Conservation (phyloP, 2,329 filamentous ascomycete species). For the Monascus ruber region DNA sequence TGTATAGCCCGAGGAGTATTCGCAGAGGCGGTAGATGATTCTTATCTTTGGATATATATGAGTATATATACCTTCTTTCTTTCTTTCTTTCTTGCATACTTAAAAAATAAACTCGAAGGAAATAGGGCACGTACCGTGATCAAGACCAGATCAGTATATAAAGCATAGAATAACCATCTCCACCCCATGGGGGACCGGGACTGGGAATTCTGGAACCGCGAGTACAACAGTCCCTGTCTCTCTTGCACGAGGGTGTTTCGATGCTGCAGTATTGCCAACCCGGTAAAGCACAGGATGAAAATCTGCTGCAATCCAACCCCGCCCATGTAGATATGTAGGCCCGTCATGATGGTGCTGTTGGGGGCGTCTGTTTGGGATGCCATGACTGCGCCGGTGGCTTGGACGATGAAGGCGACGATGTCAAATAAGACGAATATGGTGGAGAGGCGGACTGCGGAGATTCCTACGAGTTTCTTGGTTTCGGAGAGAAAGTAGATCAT, state of each 20-base stretch:
- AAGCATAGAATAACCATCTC: slow-evolving; percentile 23
- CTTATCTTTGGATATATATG: slow-evolving; percentile 32
- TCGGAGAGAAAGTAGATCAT: slow-evolving; percentile 30
- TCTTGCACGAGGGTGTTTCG: slow-evolving; percentile 15
- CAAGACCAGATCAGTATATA: slow-evolving; percentile 31
- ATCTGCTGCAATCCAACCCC: slow-evolving; percentile 42
- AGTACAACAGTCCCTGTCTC: background rate
- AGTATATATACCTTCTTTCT: background rate
- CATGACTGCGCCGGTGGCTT: slow-evolving; percentile 29
- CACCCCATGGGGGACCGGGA: slow-evolving; percentile 4
- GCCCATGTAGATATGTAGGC: slow-evolving; percentile 43
- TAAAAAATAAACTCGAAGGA: background rate
- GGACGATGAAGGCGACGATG: slow-evolving; percentile 35
- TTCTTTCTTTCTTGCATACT: background rate
- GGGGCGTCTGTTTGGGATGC: slow-evolving; percentile 15
- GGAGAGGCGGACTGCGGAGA: slow-evolving; percentile 28
- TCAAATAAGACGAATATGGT: slow-evolving; percentile 36
- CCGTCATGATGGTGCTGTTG: slow-evolving; percentile 19
- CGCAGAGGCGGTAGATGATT: slow-evolving; percentile 50
- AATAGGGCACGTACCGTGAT: slow-evolving; percentile 25
- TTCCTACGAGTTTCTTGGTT: slow-evolving; percentile 17
- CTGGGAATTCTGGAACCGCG: too few relatives aligned
- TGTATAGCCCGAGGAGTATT: slow-evolving; percentile 42
- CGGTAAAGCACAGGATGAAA: slow-evolving; percentile 39
- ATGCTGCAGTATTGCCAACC: slow-evolving; percentile 30